Evolutionary conservation across 73 alveolate species (phyloP).

Genomic region (Paramecium tetraurelia): DNA sequence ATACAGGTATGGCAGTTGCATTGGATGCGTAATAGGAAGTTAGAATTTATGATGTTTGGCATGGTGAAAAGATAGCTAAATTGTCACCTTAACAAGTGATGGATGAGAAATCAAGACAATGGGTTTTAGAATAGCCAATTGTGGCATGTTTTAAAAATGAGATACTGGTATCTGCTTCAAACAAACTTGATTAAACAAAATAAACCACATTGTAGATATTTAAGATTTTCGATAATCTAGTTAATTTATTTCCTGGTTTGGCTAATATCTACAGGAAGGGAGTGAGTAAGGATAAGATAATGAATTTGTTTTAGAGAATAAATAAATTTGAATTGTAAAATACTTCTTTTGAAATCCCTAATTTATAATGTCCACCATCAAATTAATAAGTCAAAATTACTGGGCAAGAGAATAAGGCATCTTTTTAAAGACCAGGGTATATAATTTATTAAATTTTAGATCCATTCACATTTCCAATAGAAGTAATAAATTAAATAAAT

Average conservation of each 20-base stretch:
- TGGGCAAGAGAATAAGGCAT: not conserved
- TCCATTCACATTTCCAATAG: not conserved
- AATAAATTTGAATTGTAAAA: conserved; percentile 14
- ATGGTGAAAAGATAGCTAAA: conserved; percentile 57
- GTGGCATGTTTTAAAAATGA: conserved; percentile 14
- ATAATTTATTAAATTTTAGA: not conserved
- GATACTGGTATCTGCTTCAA: not conserved
- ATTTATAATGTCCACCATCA: not conserved
- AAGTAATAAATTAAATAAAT: not conserved
- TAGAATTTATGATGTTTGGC: conserved; percentile 57
- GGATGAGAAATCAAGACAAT: conserved; percentile 46
- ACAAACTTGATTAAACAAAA: not conserved
- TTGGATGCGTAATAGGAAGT: conserved; percentile 16
- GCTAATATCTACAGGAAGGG: conserved; percentile 56
- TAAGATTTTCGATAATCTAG: conserved; percentile 41
- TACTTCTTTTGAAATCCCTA: conserved; percentile 54
- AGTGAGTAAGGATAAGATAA: conserved; percentile 21
- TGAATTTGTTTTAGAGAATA: conserved; percentile 48
- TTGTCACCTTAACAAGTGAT: conserved; percentile 4
- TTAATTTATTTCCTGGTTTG: conserved; percentile 49
- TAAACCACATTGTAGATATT: not conserved
- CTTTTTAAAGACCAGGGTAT: not conserved
- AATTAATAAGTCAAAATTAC: not conserved
- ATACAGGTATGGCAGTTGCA: conserved; percentile 56
- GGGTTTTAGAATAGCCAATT: conserved; percentile 1